Evolutionary conservation across 345 rosid species (phyloP).

Genomic region (Aurinia saxatilis): DNA sequence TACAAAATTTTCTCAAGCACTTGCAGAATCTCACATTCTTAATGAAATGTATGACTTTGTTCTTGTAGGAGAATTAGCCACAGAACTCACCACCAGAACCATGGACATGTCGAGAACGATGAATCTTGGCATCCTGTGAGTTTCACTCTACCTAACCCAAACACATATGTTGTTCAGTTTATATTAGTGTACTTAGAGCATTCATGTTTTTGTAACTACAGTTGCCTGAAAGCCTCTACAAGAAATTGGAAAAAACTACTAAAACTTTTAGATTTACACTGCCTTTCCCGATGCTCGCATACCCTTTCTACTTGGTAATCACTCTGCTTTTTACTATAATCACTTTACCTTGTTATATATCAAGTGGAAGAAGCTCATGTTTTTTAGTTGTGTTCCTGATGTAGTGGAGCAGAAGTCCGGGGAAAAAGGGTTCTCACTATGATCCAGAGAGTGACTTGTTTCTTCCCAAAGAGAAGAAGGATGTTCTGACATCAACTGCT

Average conservation of each 20-base stretch:
- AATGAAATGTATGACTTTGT: not conserved
- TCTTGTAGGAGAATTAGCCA: constrained; percentile 82
- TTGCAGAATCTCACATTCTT: not conserved
- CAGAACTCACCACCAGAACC: constrained; percentile 91
- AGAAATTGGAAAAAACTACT: constrained; percentile 31
- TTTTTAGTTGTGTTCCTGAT: not conserved
- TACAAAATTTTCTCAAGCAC: not conserved
- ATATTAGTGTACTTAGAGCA: not conserved
- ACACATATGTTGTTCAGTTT: not conserved
- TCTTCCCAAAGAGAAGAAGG: constrained; percentile 48
- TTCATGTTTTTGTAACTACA: constrained; percentile 9
- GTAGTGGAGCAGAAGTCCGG: constrained; percentile 72
- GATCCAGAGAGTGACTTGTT: constrained; percentile 63
- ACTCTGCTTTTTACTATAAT: not conserved
- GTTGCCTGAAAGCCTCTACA: constrained; percentile 61
- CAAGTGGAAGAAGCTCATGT: not conserved
- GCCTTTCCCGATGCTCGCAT: constrained; percentile 79
- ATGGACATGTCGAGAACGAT: constrained; percentile 83
- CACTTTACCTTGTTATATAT: not conserved
- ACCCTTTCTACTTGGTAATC: constrained; percentile 65
- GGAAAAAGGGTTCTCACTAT: constrained; percentile 73
- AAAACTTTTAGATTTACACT: constrained; percentile 46
- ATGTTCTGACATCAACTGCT: constrained; percentile 51
- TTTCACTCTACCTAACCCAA: not conserved
- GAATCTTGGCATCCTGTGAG: constrained; percentile 85